These are phyloP conservation scores for Colletotrichum falcatum DNA, from an alignment of 2,329 filamentous ascomycete species.

Conservation along the genomic window DNA sequence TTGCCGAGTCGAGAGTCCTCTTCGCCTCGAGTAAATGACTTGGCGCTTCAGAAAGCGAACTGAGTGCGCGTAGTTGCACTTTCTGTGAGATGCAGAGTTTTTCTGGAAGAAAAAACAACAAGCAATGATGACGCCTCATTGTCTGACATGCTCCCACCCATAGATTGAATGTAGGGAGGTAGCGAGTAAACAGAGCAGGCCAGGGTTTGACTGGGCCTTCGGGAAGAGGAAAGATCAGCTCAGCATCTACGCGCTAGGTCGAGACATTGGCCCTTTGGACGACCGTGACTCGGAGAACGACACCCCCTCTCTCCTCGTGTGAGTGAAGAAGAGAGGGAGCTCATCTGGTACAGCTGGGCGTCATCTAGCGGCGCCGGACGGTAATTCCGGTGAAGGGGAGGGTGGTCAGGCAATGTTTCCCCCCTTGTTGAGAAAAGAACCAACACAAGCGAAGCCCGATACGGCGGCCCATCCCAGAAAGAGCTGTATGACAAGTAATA, in stretches of 20 bases:
- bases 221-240: conserved; percentile 17
- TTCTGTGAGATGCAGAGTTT: conserved; percentile 18
- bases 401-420: neutral
- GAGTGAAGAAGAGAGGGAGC: conserved; percentile 37
- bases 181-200: conserved; percentile 29
- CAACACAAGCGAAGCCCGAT: conserved; percentile 16
- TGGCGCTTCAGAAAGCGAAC: conserved; percentile 1
- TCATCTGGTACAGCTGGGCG: conserved; percentile 16
- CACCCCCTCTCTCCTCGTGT: conserved; percentile 29
- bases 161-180: conserved; percentile 37
- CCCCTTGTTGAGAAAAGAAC: conserved; percentile 41
- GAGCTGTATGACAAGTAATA: conserved; percentile 16
- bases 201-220: neutral
- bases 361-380: conserved; percentile 8
- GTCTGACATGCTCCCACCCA: conserved; percentile 34
- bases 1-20: neutral
- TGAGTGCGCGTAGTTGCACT: neutral
- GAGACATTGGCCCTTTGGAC: conserved; percentile 31
- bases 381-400: neutral
- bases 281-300: conserved; percentile 16
- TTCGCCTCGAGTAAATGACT: neutral
- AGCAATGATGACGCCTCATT: conserved; percentile 23
- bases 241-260: conserved; percentile 2
- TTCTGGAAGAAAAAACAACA: conserved; percentile 16
- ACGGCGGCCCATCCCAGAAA: conserved; percentile 1